These are phyloP conservation scores for Penicillium sp. DNA, from an alignment of 2,329 filamentous ascomycete genomes.

Conservation along the genomic window DNA sequence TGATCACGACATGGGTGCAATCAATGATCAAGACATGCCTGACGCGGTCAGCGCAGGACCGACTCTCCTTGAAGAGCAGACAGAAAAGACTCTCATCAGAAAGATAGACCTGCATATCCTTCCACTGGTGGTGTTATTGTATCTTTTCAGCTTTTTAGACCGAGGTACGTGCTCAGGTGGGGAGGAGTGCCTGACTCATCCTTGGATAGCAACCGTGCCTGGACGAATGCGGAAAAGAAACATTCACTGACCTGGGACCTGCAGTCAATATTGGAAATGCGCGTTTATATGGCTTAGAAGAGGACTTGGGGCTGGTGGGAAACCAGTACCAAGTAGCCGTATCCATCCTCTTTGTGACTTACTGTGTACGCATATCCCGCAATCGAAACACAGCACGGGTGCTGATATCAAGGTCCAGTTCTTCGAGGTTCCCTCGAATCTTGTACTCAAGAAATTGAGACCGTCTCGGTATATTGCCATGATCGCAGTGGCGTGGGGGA, in stretches of 20 bases:
- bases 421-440: slow-evolving; percentile 63
- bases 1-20: slow-evolving; percentile 19
- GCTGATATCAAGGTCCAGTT: slow-evolving; percentile 22
- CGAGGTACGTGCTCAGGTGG: slow-evolving; percentile 39
- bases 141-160: slow-evolving; percentile 73
- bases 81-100: slow-evolving; percentile 32
- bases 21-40: slow-evolving; percentile 7
- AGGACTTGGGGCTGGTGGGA: slow-evolving; percentile 58
- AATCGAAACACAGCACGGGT: background rate
- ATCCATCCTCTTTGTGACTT: slow-evolving; percentile 66
- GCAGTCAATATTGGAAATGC: slow-evolving; percentile 70
- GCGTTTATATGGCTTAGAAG: slow-evolving; percentile 60
- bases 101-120: slow-evolving; percentile 44
- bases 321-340: slow-evolving; percentile 67
- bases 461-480: slow-evolving; percentile 56
- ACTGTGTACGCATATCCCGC: slow-evolving; percentile 40
- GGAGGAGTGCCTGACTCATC: slow-evolving; percentile 2
- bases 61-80: slow-evolving; percentile 28
- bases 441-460: slow-evolving; percentile 60
- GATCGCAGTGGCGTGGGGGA: slow-evolving; percentile 60
- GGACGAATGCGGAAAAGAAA: background rate
- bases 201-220: background rate
- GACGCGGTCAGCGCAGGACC: slow-evolving; percentile 18
- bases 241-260: slow-evolving; percentile 3
- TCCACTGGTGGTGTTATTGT: slow-evolving; percentile 47